Evolutionary conservation across 202 grass and related monocot genomes (phyloP).

Genomic region (Bolboschoenoplectus hybrid): DNA sequence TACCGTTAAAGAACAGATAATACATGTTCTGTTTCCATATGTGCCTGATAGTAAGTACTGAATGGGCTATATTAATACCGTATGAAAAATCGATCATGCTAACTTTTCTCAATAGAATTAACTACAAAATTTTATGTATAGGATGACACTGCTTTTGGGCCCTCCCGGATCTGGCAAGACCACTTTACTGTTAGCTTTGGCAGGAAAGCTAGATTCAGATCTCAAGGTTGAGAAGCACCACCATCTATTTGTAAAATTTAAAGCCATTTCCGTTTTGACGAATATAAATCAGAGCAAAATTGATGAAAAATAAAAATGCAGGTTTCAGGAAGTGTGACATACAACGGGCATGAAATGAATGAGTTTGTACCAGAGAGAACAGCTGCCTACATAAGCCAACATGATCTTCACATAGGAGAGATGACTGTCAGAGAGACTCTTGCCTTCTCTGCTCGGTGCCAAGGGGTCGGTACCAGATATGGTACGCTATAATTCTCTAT

Average conservation of each 20-base stretch:
- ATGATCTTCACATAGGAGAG: conserved; percentile 46
- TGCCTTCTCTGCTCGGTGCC: conserved; percentile 47
- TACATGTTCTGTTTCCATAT: neutral
- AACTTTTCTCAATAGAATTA: neutral
- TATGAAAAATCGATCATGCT: too few species aligned
- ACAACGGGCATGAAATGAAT: conserved; percentile 45
- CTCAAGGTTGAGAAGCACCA: conserved; percentile 35
- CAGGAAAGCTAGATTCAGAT: conserved; percentile 39
- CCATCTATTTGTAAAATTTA: neutral
- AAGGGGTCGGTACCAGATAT: conserved; percentile 46
- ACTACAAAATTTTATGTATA: conserved; percentile 4
- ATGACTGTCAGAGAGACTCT: conserved; percentile 54
- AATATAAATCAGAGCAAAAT: neutral
- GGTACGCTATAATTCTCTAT: conserved; percentile 24
- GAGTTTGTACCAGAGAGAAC: conserved; percentile 51
- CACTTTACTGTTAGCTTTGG: conserved; percentile 59
- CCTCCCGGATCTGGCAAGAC: conserved; percentile 89
- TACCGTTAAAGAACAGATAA: too few species aligned
- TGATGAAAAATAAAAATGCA: conserved; percentile 6
- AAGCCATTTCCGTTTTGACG: neutral
- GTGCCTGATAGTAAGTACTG: neutral
- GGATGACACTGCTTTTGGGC: conserved; percentile 45
- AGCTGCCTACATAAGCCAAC: conserved; percentile 46
- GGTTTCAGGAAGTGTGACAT: conserved; percentile 42
- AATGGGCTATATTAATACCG: neutral